Evolutionary conservation across 2,329 filamentous ascomycete genomes (phyloP), one percentile per base, ranked within the genome.

Genomic region (Fusarium sp.): DNA sequence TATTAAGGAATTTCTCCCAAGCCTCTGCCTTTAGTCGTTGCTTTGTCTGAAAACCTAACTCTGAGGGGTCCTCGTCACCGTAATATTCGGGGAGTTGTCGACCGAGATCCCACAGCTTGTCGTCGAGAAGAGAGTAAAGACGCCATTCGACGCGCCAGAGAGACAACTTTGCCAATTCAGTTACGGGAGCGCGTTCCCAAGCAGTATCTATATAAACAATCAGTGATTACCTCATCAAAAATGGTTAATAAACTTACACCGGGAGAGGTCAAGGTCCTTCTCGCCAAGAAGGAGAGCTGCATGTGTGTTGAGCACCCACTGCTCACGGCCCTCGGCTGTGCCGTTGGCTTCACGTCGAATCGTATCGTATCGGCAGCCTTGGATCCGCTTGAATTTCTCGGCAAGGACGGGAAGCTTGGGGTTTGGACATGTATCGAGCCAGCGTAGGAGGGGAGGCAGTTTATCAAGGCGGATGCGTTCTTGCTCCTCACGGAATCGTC

Each of bases 261-360:
- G 83, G 18, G 88, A 87, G 6, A 92, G 83, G 18, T 84, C 81
- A 25, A 91, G 80, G 72, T 92, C 90, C 75, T 90, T 91, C 75
- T 91, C 89, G 18, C 90, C 90, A 4, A 92, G 82, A 13, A 92
- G 84, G 18, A 92, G 81, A 13, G 90, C 90, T 54, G 87, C 89
- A 62, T 91, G 88, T 6, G 87, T 89, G 74, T 91, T 92, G 54
- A 92, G 84, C 61, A 92, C 80, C 90, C 90, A 92, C 72, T 90
- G 89, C 73, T 91, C 90, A 54, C 89, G 85, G n/a, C 89, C 89
- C 50, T 86, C 86, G 4, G 84, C 73, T 15, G 86, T 87, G 12
- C 86, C 86, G 10, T 86, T 88, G 18, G 85, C 82, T 35, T 84
- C 84, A 7, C 85, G 84, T 18, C 84, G 84, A 62, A 92, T 90